These are phyloP conservation scores for Lactarius deliciosus DNA, from an alignment of 768 basidiomycete genomes.

Conservation along the genomic window DNA sequence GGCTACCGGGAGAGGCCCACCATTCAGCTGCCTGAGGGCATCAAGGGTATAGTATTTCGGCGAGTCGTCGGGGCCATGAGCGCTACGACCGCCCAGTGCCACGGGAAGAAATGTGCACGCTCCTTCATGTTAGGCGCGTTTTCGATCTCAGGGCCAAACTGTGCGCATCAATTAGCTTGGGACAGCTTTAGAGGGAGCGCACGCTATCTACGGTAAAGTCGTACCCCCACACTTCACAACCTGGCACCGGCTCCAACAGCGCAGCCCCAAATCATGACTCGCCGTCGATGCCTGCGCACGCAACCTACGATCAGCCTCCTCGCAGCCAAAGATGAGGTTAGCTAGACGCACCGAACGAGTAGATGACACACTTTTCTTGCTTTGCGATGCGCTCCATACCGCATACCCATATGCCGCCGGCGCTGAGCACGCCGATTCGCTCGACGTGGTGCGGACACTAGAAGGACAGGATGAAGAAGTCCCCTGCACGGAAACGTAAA, in stretches of 20 bases:
- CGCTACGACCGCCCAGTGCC: slow-evolving; percentile 43
- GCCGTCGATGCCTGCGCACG: too few species aligned
- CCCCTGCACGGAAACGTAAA: slow-evolving; percentile 35
- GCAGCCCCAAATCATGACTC: too few species aligned
- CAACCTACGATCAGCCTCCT: too few species aligned
- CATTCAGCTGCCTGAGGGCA: slow-evolving; percentile 62
- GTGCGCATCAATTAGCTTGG: not conserved
- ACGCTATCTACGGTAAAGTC: slow-evolving; percentile 33
- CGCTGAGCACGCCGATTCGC: too few species aligned
- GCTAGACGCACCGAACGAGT: too few species aligned
- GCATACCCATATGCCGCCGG: too few species aligned
- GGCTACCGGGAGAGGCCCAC: slow-evolving; percentile 34
- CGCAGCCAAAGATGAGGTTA: too few species aligned
- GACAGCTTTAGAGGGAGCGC: slow-evolving; percentile 19
- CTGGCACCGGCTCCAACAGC: too few species aligned
- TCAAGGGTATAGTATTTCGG: slow-evolving; percentile 62
- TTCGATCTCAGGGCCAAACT: slow-evolving; percentile 48
- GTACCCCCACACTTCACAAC: slow-evolving; percentile 44
- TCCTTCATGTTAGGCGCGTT: slow-evolving; percentile 32
- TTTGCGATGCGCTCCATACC: too few species aligned
- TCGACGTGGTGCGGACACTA: too few species aligned
- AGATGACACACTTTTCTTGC: too few species aligned
- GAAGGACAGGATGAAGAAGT: slow-evolving; percentile 52
- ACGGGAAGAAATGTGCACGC: slow-evolving; percentile 46
- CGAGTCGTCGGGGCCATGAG: slow-evolving; percentile 44